A percentile compares a stretch with the other conserved stretches of the same genome.
Conservation (phyloP, 78 protist genomes). For the Planoprotostelium fungivorum region DNA sequence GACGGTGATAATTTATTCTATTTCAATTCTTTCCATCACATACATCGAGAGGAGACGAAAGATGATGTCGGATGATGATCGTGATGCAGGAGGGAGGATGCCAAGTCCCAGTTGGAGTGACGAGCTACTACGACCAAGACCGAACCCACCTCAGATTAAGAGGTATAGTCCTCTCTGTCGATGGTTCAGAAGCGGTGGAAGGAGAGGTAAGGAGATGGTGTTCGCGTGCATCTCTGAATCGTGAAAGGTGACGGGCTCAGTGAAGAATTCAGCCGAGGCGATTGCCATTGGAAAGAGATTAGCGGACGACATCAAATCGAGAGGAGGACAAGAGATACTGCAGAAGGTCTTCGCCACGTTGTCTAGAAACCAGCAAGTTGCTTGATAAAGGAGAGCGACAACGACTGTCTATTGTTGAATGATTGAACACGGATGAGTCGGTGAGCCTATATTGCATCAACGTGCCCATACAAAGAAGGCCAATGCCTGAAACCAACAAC, state of each 20-base stretch:
- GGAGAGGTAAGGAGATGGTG: not conserved
- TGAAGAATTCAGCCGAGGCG: not conserved
- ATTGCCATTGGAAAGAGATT: not conserved
- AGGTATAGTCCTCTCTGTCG: conserved; percentile 45
- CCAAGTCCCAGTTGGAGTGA: conserved; percentile 75
- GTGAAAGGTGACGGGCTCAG: not conserved
- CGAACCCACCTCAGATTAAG: conserved; percentile 2
- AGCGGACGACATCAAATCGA: not conserved
- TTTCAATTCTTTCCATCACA: no score
- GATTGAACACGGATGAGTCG: not conserved
- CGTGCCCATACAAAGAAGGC: no score
- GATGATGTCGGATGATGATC: not conserved
- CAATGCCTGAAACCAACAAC: no score
- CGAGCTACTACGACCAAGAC: not conserved
- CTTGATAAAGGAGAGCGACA: not conserved
- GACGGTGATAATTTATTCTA: no score
- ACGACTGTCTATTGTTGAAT: not conserved
- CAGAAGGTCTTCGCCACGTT: not conserved
- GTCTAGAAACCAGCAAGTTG: not conserved
- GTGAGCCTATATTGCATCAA: no score
- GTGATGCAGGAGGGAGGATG: conserved; percentile 65
- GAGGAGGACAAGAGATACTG: not conserved
- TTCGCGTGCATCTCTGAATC: not conserved
- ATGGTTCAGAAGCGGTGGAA: conserved; percentile 17
- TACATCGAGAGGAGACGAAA: no score